phyloP scores from a whole-genome alignment of 2,329 filamentous ascomycete species.

The Alternaria hordeiaustralica region DNA sequence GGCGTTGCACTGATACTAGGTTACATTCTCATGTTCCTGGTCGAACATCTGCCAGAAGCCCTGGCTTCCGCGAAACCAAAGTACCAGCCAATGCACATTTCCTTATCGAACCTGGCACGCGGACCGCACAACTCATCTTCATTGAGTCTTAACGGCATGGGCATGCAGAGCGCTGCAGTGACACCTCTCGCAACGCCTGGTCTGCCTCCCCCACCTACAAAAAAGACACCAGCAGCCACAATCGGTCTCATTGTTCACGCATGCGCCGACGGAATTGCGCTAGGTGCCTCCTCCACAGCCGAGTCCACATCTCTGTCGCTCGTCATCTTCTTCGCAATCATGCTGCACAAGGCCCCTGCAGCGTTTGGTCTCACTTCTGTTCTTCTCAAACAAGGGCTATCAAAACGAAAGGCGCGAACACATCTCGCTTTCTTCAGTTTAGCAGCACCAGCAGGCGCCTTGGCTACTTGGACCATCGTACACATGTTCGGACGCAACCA shows the following conservation, averaged over 20 bases:
- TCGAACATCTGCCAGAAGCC: constrained; percentile 64
- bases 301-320: constrained; percentile 75
- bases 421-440: constrained; percentile 92
- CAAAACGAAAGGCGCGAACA: constrained; percentile 80
- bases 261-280: constrained; percentile 90
- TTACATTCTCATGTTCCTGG: constrained; percentile 95
- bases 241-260: constrained; percentile 96
- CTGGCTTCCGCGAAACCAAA: constrained; percentile 61
- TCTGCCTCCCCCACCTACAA: constrained; percentile 39
- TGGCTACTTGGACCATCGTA: constrained; percentile 82
- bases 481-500: constrained; percentile 71
- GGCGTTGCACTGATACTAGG: constrained; percentile 86
- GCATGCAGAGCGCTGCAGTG: constrained; percentile 32
- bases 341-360: constrained; percentile 96
- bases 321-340: constrained; percentile 93
- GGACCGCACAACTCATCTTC: constrained; percentile 52
- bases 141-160: constrained; percentile 42
- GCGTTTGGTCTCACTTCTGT: constrained; percentile 94
- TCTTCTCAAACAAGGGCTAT: constrained; percentile 86
- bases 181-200: constrained; percentile 43
- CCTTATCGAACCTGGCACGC: constrained; percentile 77
- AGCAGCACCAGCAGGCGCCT: constrained; percentile 84
- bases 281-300: constrained; percentile 77
- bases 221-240: constrained; percentile 63
- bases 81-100: constrained; percentile 81